Evolutionary conservation across 345 rosid genomes (phyloP).

Genomic region (Gossypium raimondii): DNA sequence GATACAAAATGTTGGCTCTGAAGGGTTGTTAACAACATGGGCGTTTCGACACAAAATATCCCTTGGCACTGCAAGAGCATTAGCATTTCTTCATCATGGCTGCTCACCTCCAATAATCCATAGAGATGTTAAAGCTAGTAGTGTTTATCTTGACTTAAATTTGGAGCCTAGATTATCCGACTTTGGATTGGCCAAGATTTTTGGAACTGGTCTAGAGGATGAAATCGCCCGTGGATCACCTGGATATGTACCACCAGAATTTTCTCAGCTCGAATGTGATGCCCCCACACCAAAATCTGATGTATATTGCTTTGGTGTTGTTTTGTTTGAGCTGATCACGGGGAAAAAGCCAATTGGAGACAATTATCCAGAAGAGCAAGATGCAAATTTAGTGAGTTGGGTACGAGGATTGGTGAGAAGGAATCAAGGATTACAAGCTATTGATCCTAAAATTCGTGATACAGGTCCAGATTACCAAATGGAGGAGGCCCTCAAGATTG

Average conservation of each 20-base stretch:
- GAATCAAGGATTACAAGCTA: conserved; percentile 53
- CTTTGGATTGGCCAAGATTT: conserved; percentile 77
- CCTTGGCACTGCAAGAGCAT: conserved; percentile 82
- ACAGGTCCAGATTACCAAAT: conserved; percentile 61
- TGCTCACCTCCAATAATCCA: conserved; percentile 88
- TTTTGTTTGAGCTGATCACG: conserved; percentile 74
- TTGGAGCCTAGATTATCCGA: conserved; percentile 88
- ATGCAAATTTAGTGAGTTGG: conserved; percentile 58
- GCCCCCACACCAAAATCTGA: conserved; percentile 71
- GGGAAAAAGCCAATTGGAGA: conserved; percentile 73
- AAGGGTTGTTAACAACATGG: conserved; percentile 71
- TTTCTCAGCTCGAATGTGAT: conserved; percentile 50
- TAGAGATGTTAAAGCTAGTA: conserved; percentile 86
- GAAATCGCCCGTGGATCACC: conserved; percentile 69
- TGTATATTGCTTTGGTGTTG: conserved; percentile 86
- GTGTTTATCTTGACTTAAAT: conserved; percentile 74
- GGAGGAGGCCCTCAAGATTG: conserved; percentile 88
- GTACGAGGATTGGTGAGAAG: conserved; percentile 65
- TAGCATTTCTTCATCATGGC: conserved; percentile 93
- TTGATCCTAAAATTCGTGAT: conserved; percentile 70
- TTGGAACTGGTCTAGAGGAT: conserved; percentile 69
- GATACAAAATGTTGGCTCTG: conserved; percentile 56
- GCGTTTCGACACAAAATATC: conserved; percentile 76
- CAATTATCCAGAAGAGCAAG: conserved; percentile 65
- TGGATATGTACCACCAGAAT: conserved; percentile 79